Percentiles rank a stretch among this genome's conserved stretches.
Conservation (phyloP, 805 yeast species). For the Tetrapisispora namnaoensis region DNA sequence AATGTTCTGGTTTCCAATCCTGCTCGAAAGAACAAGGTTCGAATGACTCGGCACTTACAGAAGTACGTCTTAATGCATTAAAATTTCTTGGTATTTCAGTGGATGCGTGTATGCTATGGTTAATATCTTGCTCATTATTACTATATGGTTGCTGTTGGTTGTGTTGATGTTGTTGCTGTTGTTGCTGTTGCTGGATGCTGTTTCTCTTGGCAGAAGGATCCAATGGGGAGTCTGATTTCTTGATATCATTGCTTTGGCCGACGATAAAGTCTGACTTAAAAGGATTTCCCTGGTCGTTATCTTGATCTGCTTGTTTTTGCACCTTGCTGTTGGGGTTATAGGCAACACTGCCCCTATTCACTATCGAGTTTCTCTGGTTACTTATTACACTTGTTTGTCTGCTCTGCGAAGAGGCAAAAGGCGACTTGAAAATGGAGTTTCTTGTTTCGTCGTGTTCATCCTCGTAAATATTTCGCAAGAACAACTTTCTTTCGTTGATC, state of each 20-base stretch:
- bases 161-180: neutral
- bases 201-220: conserved; percentile 1
- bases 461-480: conserved; percentile 31
- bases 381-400: conserved; percentile 15
- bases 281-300: neutral
- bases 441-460: conserved; percentile 25
- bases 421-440: conserved; percentile 1
- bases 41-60: conserved; percentile 82
- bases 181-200: conserved; percentile 1
- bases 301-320: neutral
- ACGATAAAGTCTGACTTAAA: conserved; percentile 2
- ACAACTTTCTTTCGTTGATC: conserved; percentile 38
- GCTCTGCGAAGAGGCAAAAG: conserved; percentile 6
- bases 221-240: conserved; percentile 2
- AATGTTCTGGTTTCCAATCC: conserved; percentile 60
- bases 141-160: neutral
- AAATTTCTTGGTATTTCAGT: conserved; percentile 42
- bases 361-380: conserved; percentile 2
- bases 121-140: neutral
- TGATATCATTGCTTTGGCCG: neutral
- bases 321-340: conserved; percentile 36
- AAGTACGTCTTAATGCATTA: conserved; percentile 76
- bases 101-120: neutral
- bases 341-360: conserved; percentile 8
- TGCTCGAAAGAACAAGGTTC: conserved; percentile 63